phyloP scores from a whole-genome alignment of 2,329 filamentous ascomycete genomes.

The Beauveria pseudobassiana region DNA sequence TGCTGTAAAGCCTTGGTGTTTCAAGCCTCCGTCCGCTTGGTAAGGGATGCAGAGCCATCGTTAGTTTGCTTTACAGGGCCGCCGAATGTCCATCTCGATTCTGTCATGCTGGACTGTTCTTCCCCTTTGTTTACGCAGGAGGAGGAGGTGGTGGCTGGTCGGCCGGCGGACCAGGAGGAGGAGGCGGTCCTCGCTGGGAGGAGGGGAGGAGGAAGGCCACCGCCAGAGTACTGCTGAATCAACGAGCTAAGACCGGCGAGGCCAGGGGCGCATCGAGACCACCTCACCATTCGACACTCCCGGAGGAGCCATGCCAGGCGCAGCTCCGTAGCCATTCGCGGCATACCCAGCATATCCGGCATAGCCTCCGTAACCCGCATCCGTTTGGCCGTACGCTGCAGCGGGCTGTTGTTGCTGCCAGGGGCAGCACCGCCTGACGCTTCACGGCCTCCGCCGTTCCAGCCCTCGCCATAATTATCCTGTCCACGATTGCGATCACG shows the following conservation, averaged over 20 bases:
- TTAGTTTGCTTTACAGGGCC: not conserved
- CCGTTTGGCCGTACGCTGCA: slow-evolving; percentile 37
- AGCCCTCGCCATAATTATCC: slow-evolving; percentile 26
- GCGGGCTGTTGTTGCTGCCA: slow-evolving; percentile 36
- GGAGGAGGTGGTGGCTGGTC: slow-evolving; percentile 52
- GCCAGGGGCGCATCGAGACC: slow-evolving; percentile 48
- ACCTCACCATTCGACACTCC: slow-evolving; percentile 34
- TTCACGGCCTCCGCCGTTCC: slow-evolving; percentile 20
- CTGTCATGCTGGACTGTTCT: not conserved
- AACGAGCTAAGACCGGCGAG: slow-evolving; percentile 55
- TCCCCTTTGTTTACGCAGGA: slow-evolving; percentile 30
- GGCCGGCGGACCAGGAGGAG: slow-evolving; percentile 50
- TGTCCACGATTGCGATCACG: slow-evolving; percentile 49
- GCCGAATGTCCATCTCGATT: not conserved
- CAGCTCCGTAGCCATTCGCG: slow-evolving; percentile 34
- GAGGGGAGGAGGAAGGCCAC: slow-evolving; percentile 50
- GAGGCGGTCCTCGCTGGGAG: slow-evolving; percentile 41
- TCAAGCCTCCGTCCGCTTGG: not conserved
- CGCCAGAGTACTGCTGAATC: slow-evolving; percentile 57
- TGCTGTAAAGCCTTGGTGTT: not conserved
- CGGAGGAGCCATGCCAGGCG: slow-evolving; percentile 32
- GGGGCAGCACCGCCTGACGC: slow-evolving; percentile 22
- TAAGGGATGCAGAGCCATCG: not conserved
- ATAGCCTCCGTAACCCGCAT: slow-evolving; percentile 50
- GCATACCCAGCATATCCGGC: slow-evolving; percentile 40